phyloP scores from a whole-genome alignment of 2,329 filamentous ascomycete genomes.

The Epichloe brachyelytri region DNA sequence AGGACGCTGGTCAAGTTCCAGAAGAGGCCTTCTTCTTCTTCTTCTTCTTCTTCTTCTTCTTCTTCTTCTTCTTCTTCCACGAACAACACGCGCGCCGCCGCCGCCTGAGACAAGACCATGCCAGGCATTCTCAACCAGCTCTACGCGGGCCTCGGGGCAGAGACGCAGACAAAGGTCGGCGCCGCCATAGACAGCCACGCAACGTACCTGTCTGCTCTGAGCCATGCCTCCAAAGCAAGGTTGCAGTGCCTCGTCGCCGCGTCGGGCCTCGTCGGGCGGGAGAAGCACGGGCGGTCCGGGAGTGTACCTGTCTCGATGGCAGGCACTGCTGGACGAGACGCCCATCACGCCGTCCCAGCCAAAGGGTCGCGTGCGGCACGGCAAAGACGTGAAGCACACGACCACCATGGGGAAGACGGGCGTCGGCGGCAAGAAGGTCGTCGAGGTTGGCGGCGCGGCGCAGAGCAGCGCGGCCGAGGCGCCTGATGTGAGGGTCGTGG shows the following conservation, averaged over 20 bases:
- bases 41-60: too few relatives aligned
- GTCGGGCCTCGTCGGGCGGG: conserved; percentile 12
- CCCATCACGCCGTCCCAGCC: conserved; percentile 48
- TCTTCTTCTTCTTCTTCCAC: too few relatives aligned
- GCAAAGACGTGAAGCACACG: conserved; percentile 36
- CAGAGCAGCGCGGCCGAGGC: conserved; percentile 13
- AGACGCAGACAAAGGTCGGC: conserved; percentile 33
- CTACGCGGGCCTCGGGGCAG: conserved; percentile 31
- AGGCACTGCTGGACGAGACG: conserved; percentile 56
- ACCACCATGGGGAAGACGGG: conserved; percentile 31
- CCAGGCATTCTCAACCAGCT: conserved; percentile 26
- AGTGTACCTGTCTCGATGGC: conserved; percentile 61
- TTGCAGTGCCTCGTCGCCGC: conserved; percentile 44
- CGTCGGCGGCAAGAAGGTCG: conserved; percentile 13
- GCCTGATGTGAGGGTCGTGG: conserved; percentile 18
- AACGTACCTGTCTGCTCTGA: conserved; percentile 43
- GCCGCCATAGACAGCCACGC: conserved; percentile 46
- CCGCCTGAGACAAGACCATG: conserved; percentile 13
- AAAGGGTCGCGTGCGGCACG: conserved; percentile 38
- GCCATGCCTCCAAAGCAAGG: conserved; percentile 37
- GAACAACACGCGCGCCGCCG: too few relatives aligned
- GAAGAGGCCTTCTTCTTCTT: conserved; percentile 1
- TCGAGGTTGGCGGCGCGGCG: conserved; percentile 8
- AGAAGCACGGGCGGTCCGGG: conserved; percentile 48
- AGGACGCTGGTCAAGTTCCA: conserved; percentile 44